These are phyloP conservation scores for Coemansia sp. DNA, from an alignment of 192 early-diverging fungal species.

Conservation along the genomic window DNA sequence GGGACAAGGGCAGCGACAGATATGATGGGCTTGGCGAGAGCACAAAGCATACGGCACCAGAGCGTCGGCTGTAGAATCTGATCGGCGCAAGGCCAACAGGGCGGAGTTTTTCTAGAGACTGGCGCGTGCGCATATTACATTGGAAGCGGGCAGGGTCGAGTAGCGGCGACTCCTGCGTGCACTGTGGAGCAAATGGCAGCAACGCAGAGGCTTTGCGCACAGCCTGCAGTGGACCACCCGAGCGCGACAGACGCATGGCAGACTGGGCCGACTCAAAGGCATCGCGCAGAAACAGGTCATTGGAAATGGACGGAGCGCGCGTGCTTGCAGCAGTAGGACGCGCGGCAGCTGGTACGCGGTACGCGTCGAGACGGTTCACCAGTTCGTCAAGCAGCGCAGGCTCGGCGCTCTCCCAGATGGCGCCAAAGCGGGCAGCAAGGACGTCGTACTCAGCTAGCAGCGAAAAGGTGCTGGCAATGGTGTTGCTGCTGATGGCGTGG, in stretches of 20 bases:
- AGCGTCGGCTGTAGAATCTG: constrained; percentile 40
- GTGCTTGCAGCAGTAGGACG: constrained; percentile 1
- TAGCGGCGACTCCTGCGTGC: constrained; percentile 40
- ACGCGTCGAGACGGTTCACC: constrained; percentile 28
- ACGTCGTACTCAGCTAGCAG: constrained; percentile 51
- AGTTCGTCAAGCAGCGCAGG: constrained; percentile 10
- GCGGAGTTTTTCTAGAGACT: constrained; percentile 40
- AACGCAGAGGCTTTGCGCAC: constrained; percentile 40
- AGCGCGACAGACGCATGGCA: constrained; percentile 34
- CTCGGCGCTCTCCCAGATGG: constrained; percentile 43
- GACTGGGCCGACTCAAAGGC: constrained; percentile 35
- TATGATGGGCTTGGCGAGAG: constrained; percentile 27
- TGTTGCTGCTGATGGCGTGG: constrained; percentile 20
- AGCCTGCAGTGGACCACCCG: constrained; percentile 47
- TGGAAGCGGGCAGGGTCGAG: constrained; percentile 39
- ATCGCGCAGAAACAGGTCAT: constrained; percentile 47
- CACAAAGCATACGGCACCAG: constrained; percentile 39
- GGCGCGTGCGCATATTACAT: constrained; percentile 47
- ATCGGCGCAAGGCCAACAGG: constrained; percentile 30
- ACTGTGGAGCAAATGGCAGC: constrained; percentile 46
- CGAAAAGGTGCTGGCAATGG: constrained; percentile 34
- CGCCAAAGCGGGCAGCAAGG: constrained; percentile 15
- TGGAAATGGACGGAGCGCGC: constrained; percentile 31
- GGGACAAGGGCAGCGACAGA: constrained; percentile 1
- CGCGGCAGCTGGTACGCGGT: constrained; percentile 19